Evolutionary conservation across 768 basidiomycete genomes (phyloP), one percentile per base, ranked within the genome.

Genomic region (Mrakia frigida): DNA sequence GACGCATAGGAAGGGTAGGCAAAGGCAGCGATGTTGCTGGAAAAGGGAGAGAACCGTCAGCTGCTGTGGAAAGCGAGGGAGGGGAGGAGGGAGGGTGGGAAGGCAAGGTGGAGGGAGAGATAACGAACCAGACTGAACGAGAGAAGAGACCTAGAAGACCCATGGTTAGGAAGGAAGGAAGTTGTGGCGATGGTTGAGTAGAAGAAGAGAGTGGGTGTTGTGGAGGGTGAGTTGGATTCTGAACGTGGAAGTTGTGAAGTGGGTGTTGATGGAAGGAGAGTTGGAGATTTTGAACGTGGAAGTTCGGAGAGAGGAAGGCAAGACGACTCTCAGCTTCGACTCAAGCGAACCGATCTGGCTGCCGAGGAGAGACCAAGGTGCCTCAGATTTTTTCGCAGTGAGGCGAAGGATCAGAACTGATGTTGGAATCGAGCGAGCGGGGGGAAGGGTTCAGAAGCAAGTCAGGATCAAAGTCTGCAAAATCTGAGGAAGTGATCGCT

Each of bases 1-100:
- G 93, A 94, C 41, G 93, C 92, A 84, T 98, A 98, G 33, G 91
- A 92, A 0, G 94, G 94, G 83, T 98, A 96, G 56, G 95, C 87
- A 84, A 93, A 95, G 28, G 90, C 74, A 53, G 77, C 71, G 46
- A 79, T 23, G 16, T 76, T 67, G 56, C 79, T 80, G 78, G 18
- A 13, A 28, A 31, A 6, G 43, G 33, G 52, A 23, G 23, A 33
- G 41, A 21, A 46, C 67, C 6, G 31, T 31, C 16, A 39, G 25
- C 21, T 28, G 21, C 14, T 25, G 35, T 13, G 35, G 7, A 25
- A 21, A 3, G n/a, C n/a, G n/a, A n/a, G n/a, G n/a, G n/a, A n/a
- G n/a, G n/a, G n/a, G n/a, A n/a, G n/a, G n/a, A n/a, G n/a, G n/a
- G n/a, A 25, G 52, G 14, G 11, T 35, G 37, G 67, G n/a, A 28